Conservation (phyloP, 1,284 basidiomycete species). For the Marasmius tenuissimus region DNA sequence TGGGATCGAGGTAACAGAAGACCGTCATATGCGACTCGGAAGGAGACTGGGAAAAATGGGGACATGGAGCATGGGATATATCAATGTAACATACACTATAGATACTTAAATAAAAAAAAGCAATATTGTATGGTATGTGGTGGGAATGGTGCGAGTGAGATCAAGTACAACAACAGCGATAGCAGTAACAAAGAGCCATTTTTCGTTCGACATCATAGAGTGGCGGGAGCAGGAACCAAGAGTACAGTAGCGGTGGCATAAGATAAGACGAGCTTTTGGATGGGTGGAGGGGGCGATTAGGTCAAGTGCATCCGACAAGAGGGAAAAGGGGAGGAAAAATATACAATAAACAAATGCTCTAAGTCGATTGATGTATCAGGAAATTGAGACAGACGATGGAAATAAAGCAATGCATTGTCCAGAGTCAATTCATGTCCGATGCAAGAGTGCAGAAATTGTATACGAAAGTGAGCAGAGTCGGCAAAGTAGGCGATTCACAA, state of each 20-base stretch:
- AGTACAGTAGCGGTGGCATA: not conserved
- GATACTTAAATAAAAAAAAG: not conserved
- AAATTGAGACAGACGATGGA: too few relatives aligned
- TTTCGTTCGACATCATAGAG: not conserved
- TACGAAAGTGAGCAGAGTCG: too few relatives aligned
- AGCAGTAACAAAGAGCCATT: not conserved
- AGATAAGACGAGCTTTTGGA: not conserved
- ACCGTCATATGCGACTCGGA: not conserved
- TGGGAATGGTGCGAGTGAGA: too few relatives aligned
- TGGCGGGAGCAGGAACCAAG: not conserved
- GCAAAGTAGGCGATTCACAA: too few relatives aligned
- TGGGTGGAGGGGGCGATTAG: not conserved
- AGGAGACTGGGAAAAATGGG: too few relatives aligned
- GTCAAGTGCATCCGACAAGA: not conserved
- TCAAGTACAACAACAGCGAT: not conserved
- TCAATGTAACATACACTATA: too few relatives aligned
- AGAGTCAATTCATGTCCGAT: not conserved
- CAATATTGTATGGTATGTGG: not conserved
- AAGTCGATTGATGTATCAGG: not conserved
- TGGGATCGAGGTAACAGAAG: too few relatives aligned
- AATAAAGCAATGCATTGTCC: not conserved
- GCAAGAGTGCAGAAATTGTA: not conserved
- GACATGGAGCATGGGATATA: not conserved
- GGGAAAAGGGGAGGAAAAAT: not conserved
- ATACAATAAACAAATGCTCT: not conserved